phyloP scores from a whole-genome alignment of 139 green algal genomes.

The Volvox africanus region DNA sequence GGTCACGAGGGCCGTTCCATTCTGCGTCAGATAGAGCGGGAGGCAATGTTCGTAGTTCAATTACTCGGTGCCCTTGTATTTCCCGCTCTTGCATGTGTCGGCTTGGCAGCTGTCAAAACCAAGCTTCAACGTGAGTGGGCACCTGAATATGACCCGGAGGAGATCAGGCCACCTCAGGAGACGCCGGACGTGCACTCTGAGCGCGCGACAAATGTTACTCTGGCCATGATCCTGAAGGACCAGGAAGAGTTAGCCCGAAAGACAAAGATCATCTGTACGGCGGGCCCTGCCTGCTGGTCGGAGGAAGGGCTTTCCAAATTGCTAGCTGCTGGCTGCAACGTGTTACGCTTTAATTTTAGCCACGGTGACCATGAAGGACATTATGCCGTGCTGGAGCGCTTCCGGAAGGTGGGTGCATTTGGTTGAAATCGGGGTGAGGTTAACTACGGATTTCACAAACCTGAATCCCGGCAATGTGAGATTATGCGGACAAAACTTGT shows the following conservation, averaged over 20 bases:
- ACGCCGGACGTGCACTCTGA: slow-evolving; percentile 65
- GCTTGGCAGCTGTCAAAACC: slow-evolving; percentile 56
- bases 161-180: slow-evolving; percentile 57
- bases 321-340: slow-evolving; percentile 70
- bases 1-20: too few species aligned
- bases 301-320: slow-evolving; percentile 66
- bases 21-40: too few species aligned
- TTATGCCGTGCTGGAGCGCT: slow-evolving; percentile 68
- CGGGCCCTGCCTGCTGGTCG: slow-evolving; percentile 74
- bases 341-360: slow-evolving; percentile 86
- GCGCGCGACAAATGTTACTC: slow-evolving; percentile 65
- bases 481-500: too few species aligned
- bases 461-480: too few species aligned
- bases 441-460: too few species aligned
- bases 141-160: slow-evolving; percentile 62
- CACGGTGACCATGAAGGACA: slow-evolving; percentile 78
- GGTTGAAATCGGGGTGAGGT: too few species aligned
- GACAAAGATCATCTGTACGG: slow-evolving; percentile 83
- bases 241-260: slow-evolving; percentile 67
- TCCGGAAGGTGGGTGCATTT: slow-evolving; percentile 58
- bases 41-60: too few species aligned
- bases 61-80: too few species aligned
- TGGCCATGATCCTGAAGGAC: slow-evolving; percentile 66
- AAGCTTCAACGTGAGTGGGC: slow-evolving; percentile 61
- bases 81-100: not conserved